phyloP scores from a whole-genome alignment of 1,284 basidiomycete genomes.

The Cutaneotrichosporon sp. region DNA sequence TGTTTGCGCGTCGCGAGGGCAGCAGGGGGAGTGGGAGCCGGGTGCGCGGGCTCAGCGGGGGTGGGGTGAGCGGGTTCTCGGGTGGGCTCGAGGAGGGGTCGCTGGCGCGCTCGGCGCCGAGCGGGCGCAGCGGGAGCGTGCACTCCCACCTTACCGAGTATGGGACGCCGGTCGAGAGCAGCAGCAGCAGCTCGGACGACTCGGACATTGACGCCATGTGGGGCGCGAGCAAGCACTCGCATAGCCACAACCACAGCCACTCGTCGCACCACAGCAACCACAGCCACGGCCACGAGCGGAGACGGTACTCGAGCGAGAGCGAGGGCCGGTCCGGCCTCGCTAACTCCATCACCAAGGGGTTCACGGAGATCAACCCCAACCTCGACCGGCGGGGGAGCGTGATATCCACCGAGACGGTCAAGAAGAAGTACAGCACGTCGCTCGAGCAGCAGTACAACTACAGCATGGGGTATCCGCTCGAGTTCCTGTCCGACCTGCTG shows the following conservation, averaged over 20 bases:
- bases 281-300: neutral
- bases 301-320: slow-evolving; percentile 13
- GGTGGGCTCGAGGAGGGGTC: slow-evolving; percentile 4
- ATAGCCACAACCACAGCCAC: neutral
- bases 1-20: slow-evolving; percentile 14
- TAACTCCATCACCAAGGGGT: neutral
- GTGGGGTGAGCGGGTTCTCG: slow-evolving; percentile 9
- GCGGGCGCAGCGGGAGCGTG: slow-evolving; percentile 4
- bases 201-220: slow-evolving; percentile 29
- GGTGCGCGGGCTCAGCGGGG: neutral
- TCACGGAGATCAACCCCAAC: slow-evolving; percentile 13
- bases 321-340: neutral
- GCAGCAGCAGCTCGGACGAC: slow-evolving; percentile 24
- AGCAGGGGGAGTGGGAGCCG: neutral
- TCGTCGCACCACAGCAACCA: no score
- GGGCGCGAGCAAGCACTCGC: neutral
- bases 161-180: slow-evolving; percentile 5
- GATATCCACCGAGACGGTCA: slow-evolving; percentile 18
- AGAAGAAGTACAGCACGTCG: neutral
- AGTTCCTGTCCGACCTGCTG: slow-evolving; percentile 78
- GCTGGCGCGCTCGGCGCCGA: neutral
- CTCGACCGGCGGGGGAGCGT: slow-evolving; percentile 7
- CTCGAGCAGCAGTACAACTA: slow-evolving; percentile 43
- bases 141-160: slow-evolving; percentile 18
- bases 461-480: slow-evolving; percentile 72